Percentiles rank a stretch among this genome's conserved stretches.
Conservation (phyloP, 2,329 filamentous ascomycete genomes). For the Sporothrix luriei region DNA sequence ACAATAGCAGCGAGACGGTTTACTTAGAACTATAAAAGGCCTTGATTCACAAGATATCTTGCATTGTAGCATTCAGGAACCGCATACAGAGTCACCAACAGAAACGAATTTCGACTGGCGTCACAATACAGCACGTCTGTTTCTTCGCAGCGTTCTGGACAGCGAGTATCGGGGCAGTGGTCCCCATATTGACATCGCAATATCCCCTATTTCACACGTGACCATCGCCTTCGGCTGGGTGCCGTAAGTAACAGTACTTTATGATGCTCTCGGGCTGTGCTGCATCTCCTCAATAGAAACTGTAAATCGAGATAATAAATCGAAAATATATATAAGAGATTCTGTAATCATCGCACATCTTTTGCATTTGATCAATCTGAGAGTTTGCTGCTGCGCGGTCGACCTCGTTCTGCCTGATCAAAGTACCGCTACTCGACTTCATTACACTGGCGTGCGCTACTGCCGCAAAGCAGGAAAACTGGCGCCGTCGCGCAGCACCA, state of each 20-base stretch:
- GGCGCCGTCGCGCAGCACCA: slow-evolving; percentile 32
- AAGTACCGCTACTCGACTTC: slow-evolving; percentile 22
- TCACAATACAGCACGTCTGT: background rate
- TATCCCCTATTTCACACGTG: slow-evolving; percentile 9
- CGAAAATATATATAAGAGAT: background rate
- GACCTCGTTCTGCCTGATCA: background rate
- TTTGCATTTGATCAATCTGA: background rate
- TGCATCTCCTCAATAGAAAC: background rate
- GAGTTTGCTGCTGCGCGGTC: background rate
- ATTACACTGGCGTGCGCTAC: slow-evolving; percentile 17
- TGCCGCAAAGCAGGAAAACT: slow-evolving; percentile 33
- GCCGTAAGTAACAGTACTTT: slow-evolving; percentile 19
- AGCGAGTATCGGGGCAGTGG: background rate
- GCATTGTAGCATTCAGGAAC: background rate
- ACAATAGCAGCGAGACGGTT: background rate
- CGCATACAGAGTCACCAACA: background rate
- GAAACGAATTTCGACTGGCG: background rate
- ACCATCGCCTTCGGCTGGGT: background rate
- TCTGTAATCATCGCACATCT: too few relatives aligned
- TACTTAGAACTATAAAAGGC: background rate
- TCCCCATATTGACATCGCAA: background rate
- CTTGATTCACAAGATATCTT: background rate
- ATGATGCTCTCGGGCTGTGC: too few relatives aligned
- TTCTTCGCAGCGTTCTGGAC: background rate
- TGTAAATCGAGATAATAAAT: background rate